phyloP scores from a whole-genome alignment of 495 filamentous ascomycete species.

The Tuber melanosporum region DNA sequence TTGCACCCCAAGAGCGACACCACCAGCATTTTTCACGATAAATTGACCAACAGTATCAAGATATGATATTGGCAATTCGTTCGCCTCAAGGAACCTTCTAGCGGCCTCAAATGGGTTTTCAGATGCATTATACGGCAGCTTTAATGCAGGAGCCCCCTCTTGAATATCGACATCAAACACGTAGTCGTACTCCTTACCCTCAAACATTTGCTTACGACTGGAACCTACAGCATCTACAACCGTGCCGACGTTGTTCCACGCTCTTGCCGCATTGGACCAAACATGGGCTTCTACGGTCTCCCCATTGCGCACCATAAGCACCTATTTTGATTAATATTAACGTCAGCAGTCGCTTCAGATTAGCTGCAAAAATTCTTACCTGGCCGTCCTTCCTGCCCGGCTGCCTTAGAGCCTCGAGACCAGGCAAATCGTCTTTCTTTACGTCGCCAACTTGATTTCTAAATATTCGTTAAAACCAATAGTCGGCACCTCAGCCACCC shows the following conservation, averaged over 20 bases:
- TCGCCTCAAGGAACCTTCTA: slow-evolving; percentile 81
- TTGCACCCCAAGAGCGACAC: slow-evolving; percentile 65
- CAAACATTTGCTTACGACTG: slow-evolving; percentile 54
- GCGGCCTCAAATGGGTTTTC: slow-evolving; percentile 92
- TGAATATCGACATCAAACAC: slow-evolving; percentile 98
- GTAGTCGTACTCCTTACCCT: slow-evolving; percentile 89
- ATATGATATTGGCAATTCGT: slow-evolving; percentile 83
- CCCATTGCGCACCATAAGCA: slow-evolving; percentile 70
- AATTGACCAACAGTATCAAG: slow-evolving; percentile 92
- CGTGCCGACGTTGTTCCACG: slow-evolving; percentile 84
- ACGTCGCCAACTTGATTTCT: slow-evolving; percentile 60
- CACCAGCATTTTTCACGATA: slow-evolving; percentile 82
- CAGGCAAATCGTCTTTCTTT: slow-evolving; percentile 83
- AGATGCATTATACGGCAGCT: slow-evolving; percentile 84
- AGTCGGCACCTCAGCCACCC: neutral
- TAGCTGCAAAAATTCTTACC: slow-evolving; percentile 46
- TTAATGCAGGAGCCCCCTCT: slow-evolving; percentile 87
- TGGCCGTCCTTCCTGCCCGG: slow-evolving; percentile 89
- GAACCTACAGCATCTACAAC: slow-evolving; percentile 87
- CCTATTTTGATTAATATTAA: slow-evolving; percentile 19
- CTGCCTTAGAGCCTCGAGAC: slow-evolving; percentile 75
- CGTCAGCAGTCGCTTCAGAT: neutral
- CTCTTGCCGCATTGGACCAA: slow-evolving; percentile 61
- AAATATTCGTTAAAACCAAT: slow-evolving; percentile 7
- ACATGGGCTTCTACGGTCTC: slow-evolving; percentile 73